Evolutionary conservation across 805 yeast species (phyloP).

Genomic region (Barnettozyma populi): DNA sequence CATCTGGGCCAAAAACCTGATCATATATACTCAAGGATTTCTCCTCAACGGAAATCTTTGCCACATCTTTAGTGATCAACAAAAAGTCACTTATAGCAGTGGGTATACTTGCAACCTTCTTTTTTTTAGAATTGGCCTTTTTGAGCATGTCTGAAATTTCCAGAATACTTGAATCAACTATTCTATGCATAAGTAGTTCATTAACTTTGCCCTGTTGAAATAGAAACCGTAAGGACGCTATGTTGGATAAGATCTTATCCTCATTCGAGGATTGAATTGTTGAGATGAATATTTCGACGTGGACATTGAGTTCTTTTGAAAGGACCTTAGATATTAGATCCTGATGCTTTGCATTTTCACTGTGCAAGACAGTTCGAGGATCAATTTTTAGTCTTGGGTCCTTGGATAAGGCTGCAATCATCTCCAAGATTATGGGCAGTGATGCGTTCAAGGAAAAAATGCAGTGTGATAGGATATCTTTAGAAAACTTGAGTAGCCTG

Average conservation of each 20-base stretch:
- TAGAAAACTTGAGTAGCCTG: constrained; percentile 28
- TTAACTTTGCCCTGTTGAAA: constrained; percentile 6
- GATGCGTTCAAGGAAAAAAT: constrained; percentile 31
- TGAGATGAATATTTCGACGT: constrained; percentile 16
- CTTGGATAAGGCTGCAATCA: constrained; percentile 24
- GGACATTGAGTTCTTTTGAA: constrained; percentile 12
- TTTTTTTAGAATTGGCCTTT: constrained; percentile 12
- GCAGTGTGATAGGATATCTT: constrained; percentile 29
- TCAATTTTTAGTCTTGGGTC: constrained; percentile 12
- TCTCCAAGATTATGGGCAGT: constrained; percentile 33
- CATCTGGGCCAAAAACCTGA: constrained; percentile 18
- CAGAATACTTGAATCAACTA: constrained; percentile 12
- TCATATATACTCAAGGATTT: constrained; percentile 18
- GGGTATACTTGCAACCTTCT: constrained; percentile 3
- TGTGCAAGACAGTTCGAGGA: constrained; percentile 6
- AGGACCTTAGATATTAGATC: constrained; percentile 12
- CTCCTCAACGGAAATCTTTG: neutral
- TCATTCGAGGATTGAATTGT: constrained; percentile 24
- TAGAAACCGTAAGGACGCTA: constrained; percentile 18
- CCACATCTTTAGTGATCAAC: constrained; percentile 17
- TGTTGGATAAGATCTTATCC: constrained; percentile 15
- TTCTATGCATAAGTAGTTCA: constrained; percentile 12
- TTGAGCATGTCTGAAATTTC: constrained; percentile 19
- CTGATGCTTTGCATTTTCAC: constrained; percentile 11
- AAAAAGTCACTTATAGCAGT: constrained; percentile 14